Base-by-base conservation (phyloP, 1,139 yeast genomes). In the Candida tropicalis region DNA sequence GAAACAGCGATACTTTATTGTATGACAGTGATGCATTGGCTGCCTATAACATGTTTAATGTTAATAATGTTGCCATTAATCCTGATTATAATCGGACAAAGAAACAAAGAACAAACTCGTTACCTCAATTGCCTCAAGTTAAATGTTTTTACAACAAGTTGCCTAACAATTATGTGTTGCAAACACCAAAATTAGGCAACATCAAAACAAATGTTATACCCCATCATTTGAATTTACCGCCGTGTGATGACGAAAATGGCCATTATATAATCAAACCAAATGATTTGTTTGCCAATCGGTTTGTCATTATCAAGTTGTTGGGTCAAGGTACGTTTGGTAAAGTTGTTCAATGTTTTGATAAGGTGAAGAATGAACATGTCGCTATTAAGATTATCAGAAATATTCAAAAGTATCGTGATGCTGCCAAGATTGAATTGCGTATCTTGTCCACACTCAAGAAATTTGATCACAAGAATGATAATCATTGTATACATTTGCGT, bases 251-350 rank as follows among this genome's bases (percentile, higher is more conserved):
- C 59, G 82, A 82, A 40, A 90, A 88, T 51, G 97, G 97, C 0
- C 95, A 90, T 62, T 89, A 87, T 58, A 77, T 87, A 39, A 82
- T 86, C 31, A 79, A 73, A 43, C 65, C 74, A 11, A 81, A 82
- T 47, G 82, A 82, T 35, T 54, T 64, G 3, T 84, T 85, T 62
- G 85, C 91, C 25, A 79, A 84, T 52, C 71, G 95, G 40, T 84
- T 85, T 55, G 65, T 80, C 20, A 83, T 87, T 15, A 68, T 78
- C 27, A 76, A 83, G 44, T 69, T 89, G 42, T 70, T 95, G 47
- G 99, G 99, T 17, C 98, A 93, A 59, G 99, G 99, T 6, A 95
- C 99, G 0, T 95, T 93, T 70, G 99, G 99, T 15, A 93, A 91
- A 60, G 99, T 95, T 11, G 86, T 90, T 31, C 82, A 82, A 54